A percentile compares a stretch with the other conserved stretches of the same genome.
Evolutionary conservation across 1,284 basidiomycete species (phyloP).

Genomic region (Cryptococcus maquisensis): DNA sequence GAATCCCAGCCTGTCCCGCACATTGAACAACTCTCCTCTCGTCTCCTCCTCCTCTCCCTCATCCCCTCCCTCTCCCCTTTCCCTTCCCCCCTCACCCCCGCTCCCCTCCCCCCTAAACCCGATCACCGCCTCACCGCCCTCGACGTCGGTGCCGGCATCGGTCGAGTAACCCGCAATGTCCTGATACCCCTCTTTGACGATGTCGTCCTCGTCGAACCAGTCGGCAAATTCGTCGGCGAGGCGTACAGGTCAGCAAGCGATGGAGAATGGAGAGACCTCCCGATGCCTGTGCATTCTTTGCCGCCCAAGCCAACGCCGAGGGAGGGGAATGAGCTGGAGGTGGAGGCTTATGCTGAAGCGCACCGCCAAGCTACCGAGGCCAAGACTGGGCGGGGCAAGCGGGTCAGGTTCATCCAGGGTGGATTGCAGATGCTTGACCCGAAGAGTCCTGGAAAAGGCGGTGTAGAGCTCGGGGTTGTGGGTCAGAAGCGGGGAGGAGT

Average conservation of each 20-base stretch:
- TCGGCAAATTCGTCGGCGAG: conserved; percentile 66
- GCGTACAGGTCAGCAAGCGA: conserved; percentile 56
- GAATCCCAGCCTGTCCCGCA: conserved; percentile 76
- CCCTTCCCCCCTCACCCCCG: conserved; percentile 60
- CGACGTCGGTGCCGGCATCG: conserved; percentile 83
- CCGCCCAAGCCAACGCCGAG: not conserved
- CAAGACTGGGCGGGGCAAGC: conserved; percentile 56
- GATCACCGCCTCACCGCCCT: too few species aligned
- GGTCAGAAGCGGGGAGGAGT: conserved; percentile 30
- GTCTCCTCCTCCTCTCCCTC: conserved; percentile 75
- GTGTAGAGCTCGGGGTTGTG: conserved; percentile 33
- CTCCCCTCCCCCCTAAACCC: conserved; percentile 67
- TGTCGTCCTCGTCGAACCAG: conserved; percentile 83
- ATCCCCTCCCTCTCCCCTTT: conserved; percentile 72
- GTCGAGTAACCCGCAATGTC: conserved; percentile 79
- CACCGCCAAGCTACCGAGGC: conserved; percentile 44
- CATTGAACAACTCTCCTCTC: conserved; percentile 79
- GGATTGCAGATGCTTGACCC: conserved; percentile 77
- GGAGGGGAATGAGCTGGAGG: conserved; percentile 6
- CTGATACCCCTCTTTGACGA: conserved; percentile 78
- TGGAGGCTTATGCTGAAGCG: conserved; percentile 22
- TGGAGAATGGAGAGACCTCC: conserved; percentile 61
- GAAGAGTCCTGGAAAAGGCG: conserved; percentile 47
- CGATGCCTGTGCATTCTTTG: not conserved
- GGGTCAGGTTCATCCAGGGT: conserved; percentile 72